phyloP scores from a whole-genome alignment of 208 protist species.

The Wallacemonas sp. region DNA sequence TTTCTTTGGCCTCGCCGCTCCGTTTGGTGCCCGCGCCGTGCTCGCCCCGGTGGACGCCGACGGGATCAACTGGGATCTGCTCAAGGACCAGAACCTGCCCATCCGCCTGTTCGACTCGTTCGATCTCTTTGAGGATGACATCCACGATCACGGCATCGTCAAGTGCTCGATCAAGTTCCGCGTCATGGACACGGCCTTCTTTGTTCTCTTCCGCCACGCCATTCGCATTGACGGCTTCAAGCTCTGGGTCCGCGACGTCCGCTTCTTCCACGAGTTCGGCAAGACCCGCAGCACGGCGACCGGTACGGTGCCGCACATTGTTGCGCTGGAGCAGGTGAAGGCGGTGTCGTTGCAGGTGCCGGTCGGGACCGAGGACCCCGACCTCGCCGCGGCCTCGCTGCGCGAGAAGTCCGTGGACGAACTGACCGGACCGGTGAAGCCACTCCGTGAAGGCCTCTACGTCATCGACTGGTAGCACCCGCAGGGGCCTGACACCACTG shows the following conservation, averaged over 20 bases:
- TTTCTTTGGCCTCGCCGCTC: conserved; percentile 47
- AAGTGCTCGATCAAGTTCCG: conserved; percentile 67
- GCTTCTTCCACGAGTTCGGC: conserved; percentile 76
- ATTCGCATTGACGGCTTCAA: conserved; percentile 61
- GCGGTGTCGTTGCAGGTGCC: conserved; percentile 35
- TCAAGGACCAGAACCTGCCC: conserved; percentile 55
- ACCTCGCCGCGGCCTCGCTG: conserved; percentile 8
- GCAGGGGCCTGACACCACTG: too few relatives aligned
- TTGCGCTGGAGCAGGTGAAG: conserved; percentile 62
- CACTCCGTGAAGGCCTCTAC: conserved; percentile 2
- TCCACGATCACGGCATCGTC: conserved; percentile 79
- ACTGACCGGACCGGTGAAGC: not conserved
- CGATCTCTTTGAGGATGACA: conserved; percentile 82
- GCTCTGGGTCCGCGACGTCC: conserved; percentile 75
- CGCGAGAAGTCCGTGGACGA: conserved; percentile 13
- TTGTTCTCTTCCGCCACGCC: conserved; percentile 76
- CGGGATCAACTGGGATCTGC: conserved; percentile 79
- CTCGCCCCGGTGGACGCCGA: conserved; percentile 33
- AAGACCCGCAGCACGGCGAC: conserved; percentile 20
- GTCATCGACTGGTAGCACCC: conserved; percentile 11
- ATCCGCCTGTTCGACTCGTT: conserved; percentile 79
- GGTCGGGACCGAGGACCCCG: conserved; percentile 15
- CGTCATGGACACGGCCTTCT: conserved; percentile 75
- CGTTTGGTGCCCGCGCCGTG: conserved; percentile 20
- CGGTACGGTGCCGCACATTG: conserved; percentile 49